A percentile compares a stretch with the other conserved stretches of the same genome.
phyloP scores from a whole-genome alignment of 805 yeast genomes.

The Candida andamanensis region DNA sequence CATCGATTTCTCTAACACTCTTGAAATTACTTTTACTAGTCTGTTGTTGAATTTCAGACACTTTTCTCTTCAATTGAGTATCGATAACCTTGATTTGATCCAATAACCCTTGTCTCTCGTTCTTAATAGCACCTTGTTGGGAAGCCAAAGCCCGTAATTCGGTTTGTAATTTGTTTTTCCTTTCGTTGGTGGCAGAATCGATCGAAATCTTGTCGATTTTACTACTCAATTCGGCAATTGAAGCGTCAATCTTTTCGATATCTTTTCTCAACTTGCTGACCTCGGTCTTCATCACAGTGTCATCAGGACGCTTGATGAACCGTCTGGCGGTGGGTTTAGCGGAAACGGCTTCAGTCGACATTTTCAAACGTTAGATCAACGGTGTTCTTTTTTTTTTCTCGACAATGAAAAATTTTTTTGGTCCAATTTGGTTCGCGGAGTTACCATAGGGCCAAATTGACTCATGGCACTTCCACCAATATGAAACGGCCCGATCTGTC shows the following conservation, averaged over 20 bases:
- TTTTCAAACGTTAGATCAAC: background rate
- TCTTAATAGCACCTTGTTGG: slow-evolving; percentile 45
- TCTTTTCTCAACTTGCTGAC: slow-evolving; percentile 52
- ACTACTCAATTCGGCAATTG: slow-evolving; percentile 46
- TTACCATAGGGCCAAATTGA: no score
- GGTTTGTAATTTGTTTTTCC: slow-evolving; percentile 28
- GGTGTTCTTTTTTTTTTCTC: no score
- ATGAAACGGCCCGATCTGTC: no score
- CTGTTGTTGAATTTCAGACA: slow-evolving; percentile 65
- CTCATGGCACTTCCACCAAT: no score
- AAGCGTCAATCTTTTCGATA: slow-evolving; percentile 57
- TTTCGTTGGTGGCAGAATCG: slow-evolving; percentile 26
- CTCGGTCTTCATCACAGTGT: slow-evolving; percentile 54
- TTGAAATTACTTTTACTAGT: slow-evolving; percentile 69
- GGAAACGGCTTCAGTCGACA: slow-evolving; percentile 6
- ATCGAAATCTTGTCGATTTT: slow-evolving; percentile 44
- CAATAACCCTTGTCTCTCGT: slow-evolving; percentile 46
- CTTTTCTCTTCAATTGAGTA: slow-evolving; percentile 64
- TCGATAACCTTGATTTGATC: slow-evolving; percentile 74
- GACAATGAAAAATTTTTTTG: no score
- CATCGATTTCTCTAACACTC: slow-evolving; percentile 62
- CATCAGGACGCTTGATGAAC: slow-evolving; percentile 73
- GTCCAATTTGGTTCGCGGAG: no score
- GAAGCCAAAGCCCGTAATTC: slow-evolving; percentile 38
- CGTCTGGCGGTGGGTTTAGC: slow-evolving; percentile 28